phyloP scores from a whole-genome alignment of 1,284 basidiomycete genomes.

The Papiliotrema flavescens region DNA sequence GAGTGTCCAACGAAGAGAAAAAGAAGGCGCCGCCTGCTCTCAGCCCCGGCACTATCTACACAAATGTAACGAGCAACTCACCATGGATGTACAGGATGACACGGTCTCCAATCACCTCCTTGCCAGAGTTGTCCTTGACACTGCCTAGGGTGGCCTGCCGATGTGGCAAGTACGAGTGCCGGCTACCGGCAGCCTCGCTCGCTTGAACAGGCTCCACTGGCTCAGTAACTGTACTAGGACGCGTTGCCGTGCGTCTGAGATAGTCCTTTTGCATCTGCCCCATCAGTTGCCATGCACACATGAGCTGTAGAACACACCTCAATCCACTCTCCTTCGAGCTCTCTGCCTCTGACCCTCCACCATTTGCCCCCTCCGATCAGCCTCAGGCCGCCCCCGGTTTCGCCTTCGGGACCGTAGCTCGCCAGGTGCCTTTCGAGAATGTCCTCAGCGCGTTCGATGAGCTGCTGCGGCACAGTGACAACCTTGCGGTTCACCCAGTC shows the following conservation, averaged over 20 bases:
- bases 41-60: conserved; percentile 5
- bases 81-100: conserved; percentile 49
- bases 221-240: conserved; percentile 11
- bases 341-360: conserved; percentile 82
- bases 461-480: conserved; percentile 42
- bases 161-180: conserved; percentile 16
- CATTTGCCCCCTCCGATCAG: conserved; percentile 80
- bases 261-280: conserved; percentile 50
- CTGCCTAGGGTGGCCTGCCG: conserved; percentile 21
- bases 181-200: not conserved
- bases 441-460: conserved; percentile 39
- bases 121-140: conserved; percentile 36
- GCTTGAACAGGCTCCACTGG: not conserved
- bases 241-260: conserved; percentile 40
- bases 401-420: conserved; percentile 32
- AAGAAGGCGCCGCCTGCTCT: conserved; percentile 47
- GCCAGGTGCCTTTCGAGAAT: conserved; percentile 44
- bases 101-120: conserved; percentile 38
- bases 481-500: conserved; percentile 42
- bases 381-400: conserved; percentile 35
- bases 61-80: conserved; percentile 10
- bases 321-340: conserved; percentile 85
- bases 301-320: conserved; percentile 42
- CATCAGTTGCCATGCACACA: conserved; percentile 1
- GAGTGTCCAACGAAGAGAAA: conserved; percentile 39